These are phyloP conservation scores for Colletotrichum somersetense DNA, from an alignment of 2,329 filamentous ascomycete species.

Conservation along the genomic window DNA sequence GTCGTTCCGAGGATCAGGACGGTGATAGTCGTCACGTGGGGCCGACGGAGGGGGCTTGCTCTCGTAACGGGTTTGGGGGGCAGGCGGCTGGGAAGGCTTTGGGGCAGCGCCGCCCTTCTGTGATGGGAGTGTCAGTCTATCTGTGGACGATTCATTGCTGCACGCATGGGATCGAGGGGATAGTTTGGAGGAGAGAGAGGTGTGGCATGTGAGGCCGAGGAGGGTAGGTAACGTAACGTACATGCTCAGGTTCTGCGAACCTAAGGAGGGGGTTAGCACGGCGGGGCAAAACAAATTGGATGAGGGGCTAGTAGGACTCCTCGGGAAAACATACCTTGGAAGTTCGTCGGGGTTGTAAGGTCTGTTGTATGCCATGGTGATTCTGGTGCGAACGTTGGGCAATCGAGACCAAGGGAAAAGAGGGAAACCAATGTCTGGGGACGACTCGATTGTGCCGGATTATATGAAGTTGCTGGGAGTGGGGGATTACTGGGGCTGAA, in stretches of 20 bases:
- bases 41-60: slow-evolving; percentile 61
- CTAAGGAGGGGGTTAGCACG: slow-evolving; percentile 56
- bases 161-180: slow-evolving; percentile 9
- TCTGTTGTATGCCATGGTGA: slow-evolving; percentile 90
- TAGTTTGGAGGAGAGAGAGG: slow-evolving; percentile 9
- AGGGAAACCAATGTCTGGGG: slow-evolving; percentile 8
- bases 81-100: slow-evolving; percentile 38
- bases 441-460: slow-evolving; percentile 20
- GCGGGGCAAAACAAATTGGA: slow-evolving; percentile 35
- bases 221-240: slow-evolving; percentile 52
- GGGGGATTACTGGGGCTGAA: slow-evolving; percentile 27
- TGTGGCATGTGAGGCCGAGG: slow-evolving; percentile 26
- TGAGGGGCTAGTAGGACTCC: slow-evolving; percentile 38
- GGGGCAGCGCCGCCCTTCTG: slow-evolving; percentile 44
- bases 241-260: slow-evolving; percentile 81
- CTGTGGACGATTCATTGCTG: slow-evolving; percentile 43
- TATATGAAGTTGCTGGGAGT: slow-evolving; percentile 38
- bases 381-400: slow-evolving; percentile 20
- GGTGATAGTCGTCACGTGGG: slow-evolving; percentile 50
- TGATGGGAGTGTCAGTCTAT: slow-evolving; percentile 32
- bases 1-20: slow-evolving; percentile 37
- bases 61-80: slow-evolving; percentile 58
- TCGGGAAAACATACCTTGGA: slow-evolving; percentile 77
- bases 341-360: slow-evolving; percentile 95
- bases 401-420: slow-evolving; percentile 18